These are phyloP conservation scores for Trichomonas tenax DNA, from an alignment of 208 protist genomes.

Conservation along the genomic window DNA sequence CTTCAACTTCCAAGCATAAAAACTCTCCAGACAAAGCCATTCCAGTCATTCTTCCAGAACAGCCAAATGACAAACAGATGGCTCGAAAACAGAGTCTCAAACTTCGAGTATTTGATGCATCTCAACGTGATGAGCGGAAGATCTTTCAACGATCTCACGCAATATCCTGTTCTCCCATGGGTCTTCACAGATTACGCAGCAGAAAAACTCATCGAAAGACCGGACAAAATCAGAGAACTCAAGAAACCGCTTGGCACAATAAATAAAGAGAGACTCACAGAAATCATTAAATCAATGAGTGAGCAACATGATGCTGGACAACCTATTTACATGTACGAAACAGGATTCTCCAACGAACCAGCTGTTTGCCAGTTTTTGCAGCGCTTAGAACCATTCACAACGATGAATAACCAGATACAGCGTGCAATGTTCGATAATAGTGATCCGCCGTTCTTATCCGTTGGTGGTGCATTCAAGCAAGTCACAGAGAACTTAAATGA, in stretches of 20 bases:
- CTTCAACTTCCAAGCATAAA: neutral
- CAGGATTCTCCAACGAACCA: neutral
- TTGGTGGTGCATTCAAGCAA: neutral
- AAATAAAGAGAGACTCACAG: neutral
- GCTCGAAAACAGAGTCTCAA: conserved; percentile 36
- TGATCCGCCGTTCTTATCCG: neutral
- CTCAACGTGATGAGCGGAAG: conserved; percentile 86
- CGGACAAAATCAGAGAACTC: neutral
- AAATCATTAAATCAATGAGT: neutral
- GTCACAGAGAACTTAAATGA: neutral
- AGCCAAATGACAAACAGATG: neutral
- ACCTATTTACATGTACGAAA: neutral
- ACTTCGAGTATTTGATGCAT: conserved; percentile 93
- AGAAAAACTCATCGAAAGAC: neutral
- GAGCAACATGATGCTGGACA: neutral
- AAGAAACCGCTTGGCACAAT: neutral
- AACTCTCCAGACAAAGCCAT: neutral
- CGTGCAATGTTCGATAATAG: neutral
- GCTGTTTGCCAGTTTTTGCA: neutral
- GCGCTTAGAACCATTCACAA: neutral
- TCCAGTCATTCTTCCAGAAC: neutral
- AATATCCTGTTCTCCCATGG: conserved; percentile 45
- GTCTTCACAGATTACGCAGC: neutral
- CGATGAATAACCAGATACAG: neutral
- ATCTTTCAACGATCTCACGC: conserved; percentile 83